phyloP scores from a whole-genome alignment of 2,329 filamentous ascomycete genomes.

The Fusarium marasasianum region DNA sequence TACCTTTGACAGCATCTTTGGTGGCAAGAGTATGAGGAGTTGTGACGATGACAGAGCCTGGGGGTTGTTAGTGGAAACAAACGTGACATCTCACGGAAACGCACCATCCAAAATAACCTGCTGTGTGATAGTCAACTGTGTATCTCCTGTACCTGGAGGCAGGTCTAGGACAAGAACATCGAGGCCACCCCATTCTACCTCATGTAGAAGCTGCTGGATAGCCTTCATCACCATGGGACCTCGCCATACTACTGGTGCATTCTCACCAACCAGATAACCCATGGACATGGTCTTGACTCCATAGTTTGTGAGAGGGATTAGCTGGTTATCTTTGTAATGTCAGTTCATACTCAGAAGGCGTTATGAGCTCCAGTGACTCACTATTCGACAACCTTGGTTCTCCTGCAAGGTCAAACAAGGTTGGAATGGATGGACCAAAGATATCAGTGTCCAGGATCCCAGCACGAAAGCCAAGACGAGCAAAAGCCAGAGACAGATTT shows the following conservation, averaged over 20 bases:
- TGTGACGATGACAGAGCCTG: constrained; percentile 84
- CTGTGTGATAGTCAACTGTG: constrained; percentile 95
- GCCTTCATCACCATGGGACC: constrained; percentile 99
- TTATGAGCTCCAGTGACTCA: constrained; percentile 52
- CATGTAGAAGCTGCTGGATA: constrained; percentile 91
- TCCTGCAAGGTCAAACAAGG: constrained; percentile 81
- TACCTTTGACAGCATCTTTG: constrained; percentile 89
- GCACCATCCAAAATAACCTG: constrained; percentile 87
- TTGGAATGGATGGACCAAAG: constrained; percentile 95
- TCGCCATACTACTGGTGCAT: constrained; percentile 90
- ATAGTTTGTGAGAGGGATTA: constrained; percentile 91
- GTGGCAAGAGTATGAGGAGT: constrained; percentile 94
- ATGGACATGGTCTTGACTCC: constrained; percentile 99
- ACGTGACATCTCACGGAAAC: constrained; percentile 18
- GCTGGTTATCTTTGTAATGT: constrained; percentile 70
- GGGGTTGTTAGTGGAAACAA: neutral
- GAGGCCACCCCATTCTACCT: constrained; percentile 91
- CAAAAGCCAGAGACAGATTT: constrained; percentile 89
- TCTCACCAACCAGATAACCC: constrained; percentile 86
- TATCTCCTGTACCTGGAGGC: constrained; percentile 94
- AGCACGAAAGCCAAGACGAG: constrained; percentile 79
- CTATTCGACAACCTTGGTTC: constrained; percentile 80
- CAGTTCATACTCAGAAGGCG: neutral
- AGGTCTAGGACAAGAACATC: constrained; percentile 91
- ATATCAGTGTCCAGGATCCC: constrained; percentile 97